Evolutionary conservation across 2,329 filamentous ascomycete species (phyloP).

Genomic region (Epichloe sylvatica): DNA sequence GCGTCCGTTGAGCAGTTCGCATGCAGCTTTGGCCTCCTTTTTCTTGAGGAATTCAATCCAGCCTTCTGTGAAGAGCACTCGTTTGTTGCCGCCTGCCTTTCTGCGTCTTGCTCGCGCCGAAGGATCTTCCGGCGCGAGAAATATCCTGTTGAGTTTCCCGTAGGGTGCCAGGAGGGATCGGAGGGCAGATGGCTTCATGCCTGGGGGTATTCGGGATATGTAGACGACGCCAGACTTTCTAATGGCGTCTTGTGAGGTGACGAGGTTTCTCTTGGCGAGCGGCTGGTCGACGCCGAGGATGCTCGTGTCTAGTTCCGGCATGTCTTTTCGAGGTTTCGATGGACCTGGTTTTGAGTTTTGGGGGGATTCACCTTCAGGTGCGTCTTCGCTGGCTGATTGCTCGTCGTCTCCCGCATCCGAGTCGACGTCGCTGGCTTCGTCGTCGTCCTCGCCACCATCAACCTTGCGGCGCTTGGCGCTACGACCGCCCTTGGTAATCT

Average conservation of each 20-base stretch:
- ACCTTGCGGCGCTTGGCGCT: conserved; percentile 51
- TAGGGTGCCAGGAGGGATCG: conserved; percentile 62
- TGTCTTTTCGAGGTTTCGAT: conserved; percentile 8
- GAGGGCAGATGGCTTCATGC: conserved; percentile 73
- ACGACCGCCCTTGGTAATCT: conserved; percentile 51
- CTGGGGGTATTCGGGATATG: conserved; percentile 70
- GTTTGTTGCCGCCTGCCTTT: conserved; percentile 66
- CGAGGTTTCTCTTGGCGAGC: conserved; percentile 53
- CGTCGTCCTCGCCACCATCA: conserved; percentile 25
- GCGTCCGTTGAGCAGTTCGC: conserved; percentile 61
- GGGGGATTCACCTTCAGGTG: conserved; percentile 3
- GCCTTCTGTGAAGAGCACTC: conserved; percentile 66
- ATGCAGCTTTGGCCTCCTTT: conserved; percentile 61
- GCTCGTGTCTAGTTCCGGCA: conserved; percentile 17
- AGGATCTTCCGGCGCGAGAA: conserved; percentile 64
- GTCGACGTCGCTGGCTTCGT: conserved; percentile 23
- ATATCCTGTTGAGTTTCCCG: conserved; percentile 63
- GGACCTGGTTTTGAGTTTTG: conserved; percentile 12
- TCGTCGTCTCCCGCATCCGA: conserved; percentile 18
- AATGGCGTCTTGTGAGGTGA: conserved; percentile 48
- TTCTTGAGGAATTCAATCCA: conserved; percentile 76
- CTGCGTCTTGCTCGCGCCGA: conserved; percentile 52
- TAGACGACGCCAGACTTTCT: conserved; percentile 71
- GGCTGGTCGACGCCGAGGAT: conserved; percentile 38
- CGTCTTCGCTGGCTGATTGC: not conserved